phyloP scores from a whole-genome alignment of 805 yeast genomes.

The Pichia rugopelliculosa region DNA sequence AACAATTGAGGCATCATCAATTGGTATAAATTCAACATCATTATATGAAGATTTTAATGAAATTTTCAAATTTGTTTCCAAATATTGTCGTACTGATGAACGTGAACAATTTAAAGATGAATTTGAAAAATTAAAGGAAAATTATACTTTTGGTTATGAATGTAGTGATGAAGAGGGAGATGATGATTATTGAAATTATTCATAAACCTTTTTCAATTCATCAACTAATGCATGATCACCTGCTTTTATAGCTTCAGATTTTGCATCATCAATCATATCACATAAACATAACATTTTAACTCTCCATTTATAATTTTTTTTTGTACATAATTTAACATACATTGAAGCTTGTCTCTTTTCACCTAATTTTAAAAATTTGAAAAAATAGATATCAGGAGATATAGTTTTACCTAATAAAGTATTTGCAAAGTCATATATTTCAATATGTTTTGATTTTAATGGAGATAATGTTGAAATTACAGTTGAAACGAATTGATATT shows the following conservation, averaged over 20 bases:
- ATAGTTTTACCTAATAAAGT: slow-evolving; percentile 51
- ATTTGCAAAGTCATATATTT: slow-evolving; percentile 45
- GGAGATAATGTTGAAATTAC: slow-evolving; percentile 40
- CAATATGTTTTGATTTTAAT: slow-evolving; percentile 49
- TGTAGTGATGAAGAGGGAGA: slow-evolving; percentile 9
- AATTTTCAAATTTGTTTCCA: slow-evolving; percentile 22
- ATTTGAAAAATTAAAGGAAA: slow-evolving; percentile 8
- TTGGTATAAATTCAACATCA: slow-evolving; percentile 8
- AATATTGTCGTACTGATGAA: slow-evolving; percentile 36
- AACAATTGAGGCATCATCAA: not conserved
- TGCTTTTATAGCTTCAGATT: slow-evolving; percentile 4
- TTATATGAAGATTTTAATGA: slow-evolving; percentile 17
- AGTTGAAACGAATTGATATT: slow-evolving; percentile 48
- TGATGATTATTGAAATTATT: not conserved
- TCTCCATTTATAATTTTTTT: slow-evolving; percentile 30
- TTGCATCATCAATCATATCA: slow-evolving; percentile 11
- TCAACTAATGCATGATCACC: not conserved
- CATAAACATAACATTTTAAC: slow-evolving; percentile 3
- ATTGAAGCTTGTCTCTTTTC: slow-evolving; percentile 52
- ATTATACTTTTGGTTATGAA: slow-evolving; percentile 11
- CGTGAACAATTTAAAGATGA: slow-evolving; percentile 43
- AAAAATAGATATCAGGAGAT: slow-evolving; percentile 60
- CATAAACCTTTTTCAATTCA: not conserved
- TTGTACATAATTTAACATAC: slow-evolving; percentile 48
- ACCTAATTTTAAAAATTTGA: slow-evolving; percentile 44